Evolutionary conservation across 139 green algal genomes (phyloP), one percentile per base, ranked within the genome.

Genomic region (Chlamydomonas incerta): DNA sequence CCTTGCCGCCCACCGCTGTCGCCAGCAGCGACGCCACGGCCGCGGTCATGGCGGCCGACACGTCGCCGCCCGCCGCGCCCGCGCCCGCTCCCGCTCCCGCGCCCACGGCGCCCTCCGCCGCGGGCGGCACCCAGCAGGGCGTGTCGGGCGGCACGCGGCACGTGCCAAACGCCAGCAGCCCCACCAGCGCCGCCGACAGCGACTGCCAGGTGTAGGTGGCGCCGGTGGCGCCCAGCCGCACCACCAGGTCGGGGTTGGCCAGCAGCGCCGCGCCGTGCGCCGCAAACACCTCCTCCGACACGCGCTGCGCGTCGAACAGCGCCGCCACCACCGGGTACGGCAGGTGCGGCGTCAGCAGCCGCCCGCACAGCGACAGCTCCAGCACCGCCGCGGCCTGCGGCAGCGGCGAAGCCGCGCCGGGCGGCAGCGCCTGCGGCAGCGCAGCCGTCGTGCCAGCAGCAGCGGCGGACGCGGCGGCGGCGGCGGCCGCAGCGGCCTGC

Each of bases 281-380:
- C 17, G 70, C 47, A 31, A 67, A 83, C 11, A 50, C 41, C 33
- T 67, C 55, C 58, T 87, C 72, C 28, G 50, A 72, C 6, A 81
- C 26, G 46, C 69, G 47, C 29, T 55, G 21, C 24, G 62, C 66
- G 47, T 94, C 86, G 90, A 95, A 96, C 47, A 92, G 37, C 52
- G 62, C 47, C 46, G 62, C 31, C 11, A 90, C 92, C 81, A 92
- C 87, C 31, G 26, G 58, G 29, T 83, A 68, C n/a, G 76, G 21
- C 88, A 93, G 92, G 26, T 70, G 85, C 2, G 70, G 71, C 14
- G 67, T 65, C 67, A 98, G 80, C 57, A 87, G 67, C 60, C 70
- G 34, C 2, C 88, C 92, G 85, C 94, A 96, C 35, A 95, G 60
- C n/a, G 93, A 95, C 74, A 98, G 72, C 89, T 95, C 83, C 13